phyloP scores from a whole-genome alignment of 768 basidiomycete genomes.

The Leucocoprinus sp. region DNA sequence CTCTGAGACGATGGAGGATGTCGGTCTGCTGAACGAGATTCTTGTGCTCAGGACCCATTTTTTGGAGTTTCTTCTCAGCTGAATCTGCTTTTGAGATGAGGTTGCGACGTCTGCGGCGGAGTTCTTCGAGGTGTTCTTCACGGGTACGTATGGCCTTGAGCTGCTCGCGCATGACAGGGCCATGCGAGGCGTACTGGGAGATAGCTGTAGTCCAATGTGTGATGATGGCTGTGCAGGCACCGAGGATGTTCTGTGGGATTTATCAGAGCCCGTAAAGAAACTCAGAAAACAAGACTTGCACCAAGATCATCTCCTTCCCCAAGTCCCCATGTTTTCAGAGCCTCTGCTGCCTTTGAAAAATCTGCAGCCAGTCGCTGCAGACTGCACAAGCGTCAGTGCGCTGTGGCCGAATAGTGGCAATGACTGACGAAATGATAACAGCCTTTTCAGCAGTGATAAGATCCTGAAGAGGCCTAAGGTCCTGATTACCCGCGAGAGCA shows the following conservation, averaged over 20 bases:
- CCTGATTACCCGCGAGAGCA: constrained; percentile 59
- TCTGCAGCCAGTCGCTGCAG: constrained; percentile 61
- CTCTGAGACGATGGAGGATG: constrained; percentile 55
- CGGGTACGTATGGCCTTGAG: constrained; percentile 79
- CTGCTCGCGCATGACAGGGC: constrained; percentile 59
- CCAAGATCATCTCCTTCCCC: constrained; percentile 81
- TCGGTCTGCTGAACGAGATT: constrained; percentile 69
- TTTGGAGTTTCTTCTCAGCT: constrained; percentile 83
- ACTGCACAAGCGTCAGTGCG: constrained; percentile 23
- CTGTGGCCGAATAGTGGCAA: not conserved
- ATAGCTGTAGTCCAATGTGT: constrained; percentile 61
- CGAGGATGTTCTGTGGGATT: constrained; percentile 57
- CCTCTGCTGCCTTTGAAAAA: constrained; percentile 61
- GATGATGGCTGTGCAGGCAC: constrained; percentile 60
- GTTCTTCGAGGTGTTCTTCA: constrained; percentile 76
- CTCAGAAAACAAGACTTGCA: constrained; percentile 47
- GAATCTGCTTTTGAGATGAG: constrained; percentile 66
- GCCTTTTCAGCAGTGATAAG: constrained; percentile 85
- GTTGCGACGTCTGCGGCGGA: constrained; percentile 60
- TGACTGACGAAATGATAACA: constrained; percentile 56
- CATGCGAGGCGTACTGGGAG: constrained; percentile 60
- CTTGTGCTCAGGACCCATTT: constrained; percentile 88
- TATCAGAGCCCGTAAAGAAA: constrained; percentile 1
- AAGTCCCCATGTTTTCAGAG: constrained; percentile 61
- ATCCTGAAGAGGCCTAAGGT: constrained; percentile 76